Base-by-base conservation (phyloP, 1,284 basidiomycete species). In the Pyrrhoderma noxium region DNA sequence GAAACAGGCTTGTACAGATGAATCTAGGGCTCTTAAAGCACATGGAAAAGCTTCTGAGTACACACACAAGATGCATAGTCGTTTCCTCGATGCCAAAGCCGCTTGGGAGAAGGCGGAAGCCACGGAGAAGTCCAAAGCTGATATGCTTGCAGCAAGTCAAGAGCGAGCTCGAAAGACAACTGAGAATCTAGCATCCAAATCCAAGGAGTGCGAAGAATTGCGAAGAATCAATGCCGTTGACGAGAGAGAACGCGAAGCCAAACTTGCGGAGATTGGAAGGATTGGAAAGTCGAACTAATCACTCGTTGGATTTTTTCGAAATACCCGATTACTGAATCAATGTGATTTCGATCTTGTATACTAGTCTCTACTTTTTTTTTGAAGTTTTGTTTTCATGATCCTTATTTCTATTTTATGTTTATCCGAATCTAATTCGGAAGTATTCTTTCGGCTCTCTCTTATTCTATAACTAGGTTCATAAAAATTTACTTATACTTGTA, bases 161-260 rank as follows among this genome's bases (percentile, higher is more conserved):
- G 53, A 57, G 40, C 58, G 59, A 42, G 59, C 61, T 16, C 50
- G 53, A 27, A 44, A 55, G 21, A 58, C 58, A 51, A 64, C 59
- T 8, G 58, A 59, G 45, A 48, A 59, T 7, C 46, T 64, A 9
- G 46, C 60, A 61, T 49, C 52, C 40, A 66, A 69, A 60, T 66
- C 65, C 8, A 61, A 66, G 53, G 70, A 72, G 52, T 62, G 71
- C 36, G 70, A 72, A 53, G 66, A 70, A 53, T 54, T 70, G 31
- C 59, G 69, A 49, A 64, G 62, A 13, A 65, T 67, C 49, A 70
- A 70, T 63, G 68, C 67, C 18, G 67, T 67, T 3, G 70, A 71
- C 57, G 70, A 71, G 56, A 65, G 69, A 43, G 70, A 71, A 58
- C 59, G 70, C 36, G 66, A 65, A 47, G 65, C 66, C 58, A 70